Base-by-base conservation (phyloP, 2,329 filamentous ascomycete species). In the Sarocladium strictum region DNA sequence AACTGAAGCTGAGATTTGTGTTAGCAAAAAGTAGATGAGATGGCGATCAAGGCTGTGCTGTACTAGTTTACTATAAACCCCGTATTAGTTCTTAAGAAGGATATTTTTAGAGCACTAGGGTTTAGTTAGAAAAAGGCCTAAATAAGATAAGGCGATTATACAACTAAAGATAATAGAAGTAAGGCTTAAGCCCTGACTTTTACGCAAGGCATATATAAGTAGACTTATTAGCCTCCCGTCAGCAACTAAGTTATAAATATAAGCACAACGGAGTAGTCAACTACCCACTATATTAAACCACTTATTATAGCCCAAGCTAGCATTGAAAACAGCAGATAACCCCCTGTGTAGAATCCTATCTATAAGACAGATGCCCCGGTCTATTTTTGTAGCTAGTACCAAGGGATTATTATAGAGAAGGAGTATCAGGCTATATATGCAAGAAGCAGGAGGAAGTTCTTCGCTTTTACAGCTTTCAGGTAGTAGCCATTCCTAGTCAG, bases 1-100 rank as follows among this genome's bases (percentile, higher is more conserved):
- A 68, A 19, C 66, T 69, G 55, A 75, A 74, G 54, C 70, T 70
- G n/a, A n/a, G n/a, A n/a, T n/a, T n/a, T n/a, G n/a, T n/a, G n/a
- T n/a, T n/a, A n/a, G n/a, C n/a, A n/a, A n/a, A n/a, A n/a, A n/a
- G n/a, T n/a, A n/a, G n/a, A n/a, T n/a, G n/a, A n/a, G n/a, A n/a
- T n/a, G n/a, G n/a, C n/a, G 9, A 35, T 4, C n/a, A n/a, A n/a
- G n/a, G 4, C 2, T 43, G 38, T 35, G 9, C 15, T 58, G 53
- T 63, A 67, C 67, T 72, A 60, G 51, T 73, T 76, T 14, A 75
- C 55, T 3, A 69, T 69, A 1, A 66, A 64, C 1, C 72, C 73
- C 15, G 62, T 68, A 2, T 74, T 71, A 0, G 68, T 73, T 9
- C 57, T 57, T 0, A 70, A 70, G 56, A 75, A 74, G 54, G 67